Base-by-base conservation (phyloP, 768 basidiomycete genomes). In the Coprinopsis strossmayeri region DNA sequence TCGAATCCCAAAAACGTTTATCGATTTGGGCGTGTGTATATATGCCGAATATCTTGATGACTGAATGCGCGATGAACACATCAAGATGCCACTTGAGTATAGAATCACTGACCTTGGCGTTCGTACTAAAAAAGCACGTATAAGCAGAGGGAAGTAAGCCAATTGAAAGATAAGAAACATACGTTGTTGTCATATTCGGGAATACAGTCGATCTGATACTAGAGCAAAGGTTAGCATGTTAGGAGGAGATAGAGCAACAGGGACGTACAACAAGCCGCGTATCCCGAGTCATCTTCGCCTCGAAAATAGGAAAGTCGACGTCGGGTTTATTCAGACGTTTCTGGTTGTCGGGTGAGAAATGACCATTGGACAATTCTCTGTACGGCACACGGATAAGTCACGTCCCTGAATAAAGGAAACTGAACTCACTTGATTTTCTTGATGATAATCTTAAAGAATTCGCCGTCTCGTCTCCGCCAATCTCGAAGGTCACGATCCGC, bases 321-420 rank as follows among this genome's bases (percentile, higher is more conserved):
- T 67, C 63, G 0, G 59, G 44, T 0, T 72, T 71, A 18, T 68
- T 78, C 11, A 86, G 64, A 5, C 73, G 63, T 60, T 83, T 82
- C 54, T 86, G 81, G 52, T 86, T 87, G 49, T 82, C 78, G 10
- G 70, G 68, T 1, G 84, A 85, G 55, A 87, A 86, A 48, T 79
- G 75, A 0, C 84, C 85, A 2, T 75, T 72, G 0, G 85, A 87
- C 10, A 88, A 69, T 51, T 87, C 80, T 57, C 85, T 87, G 38
- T 20, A 37, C n/a, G n/a, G 5, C 35, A 39, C 17, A 9, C 7
- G 47, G 24, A 9, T 18, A 7, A 17, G 21, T 20, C 27, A 2
- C 9, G 21, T 2, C 26, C 24, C 5, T 21, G n/a, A 23, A 13
- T 21, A 41, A 34, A 18, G 23, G 4, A 20, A 20, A 15, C 26